Evolutionary conservation across 164 flowering plant genomes (phyloP).

Genomic region (Buxus sempervirens): DNA sequence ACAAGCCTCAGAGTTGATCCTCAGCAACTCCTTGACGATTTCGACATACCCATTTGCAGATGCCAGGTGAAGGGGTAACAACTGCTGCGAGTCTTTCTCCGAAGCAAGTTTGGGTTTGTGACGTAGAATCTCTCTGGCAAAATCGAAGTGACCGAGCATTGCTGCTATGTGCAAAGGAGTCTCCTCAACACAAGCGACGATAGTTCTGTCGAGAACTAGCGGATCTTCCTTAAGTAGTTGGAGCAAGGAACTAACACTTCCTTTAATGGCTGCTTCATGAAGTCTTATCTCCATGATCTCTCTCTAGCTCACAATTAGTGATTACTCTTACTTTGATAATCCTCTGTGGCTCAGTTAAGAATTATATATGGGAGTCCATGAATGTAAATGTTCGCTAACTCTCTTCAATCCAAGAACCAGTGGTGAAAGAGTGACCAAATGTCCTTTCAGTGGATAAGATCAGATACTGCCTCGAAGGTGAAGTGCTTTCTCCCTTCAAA

Average conservation of each 20-base stretch:
- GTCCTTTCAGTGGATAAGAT: too few relatives aligned
- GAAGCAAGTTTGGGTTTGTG: constrained; percentile 13
- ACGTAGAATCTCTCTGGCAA: constrained; percentile 5
- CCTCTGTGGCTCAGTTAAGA: too few relatives aligned
- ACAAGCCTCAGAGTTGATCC: constrained; percentile 12
- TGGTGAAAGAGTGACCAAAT: too few relatives aligned
- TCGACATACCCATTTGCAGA: constrained; percentile 23
- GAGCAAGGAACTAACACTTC: background rate
- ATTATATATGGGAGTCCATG: too few relatives aligned
- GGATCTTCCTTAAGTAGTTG: constrained; percentile 12
- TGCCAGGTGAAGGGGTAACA: constrained; percentile 27
- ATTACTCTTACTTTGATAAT: too few relatives aligned
- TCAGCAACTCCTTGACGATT: constrained; percentile 11
- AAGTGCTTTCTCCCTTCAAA: too few relatives aligned
- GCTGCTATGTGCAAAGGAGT: constrained; percentile 22
- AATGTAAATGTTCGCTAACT: too few relatives aligned
- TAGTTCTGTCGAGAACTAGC: constrained; percentile 13
- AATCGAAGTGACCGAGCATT: constrained; percentile 13
- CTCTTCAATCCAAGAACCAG: too few relatives aligned
- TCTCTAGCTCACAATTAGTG: background rate
- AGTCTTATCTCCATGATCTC: constrained; percentile 10
- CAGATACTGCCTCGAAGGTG: too few relatives aligned
- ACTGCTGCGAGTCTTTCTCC: constrained; percentile 9
- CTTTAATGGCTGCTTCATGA: constrained; percentile 9
- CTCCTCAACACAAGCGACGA: background rate